Evolutionary conservation across 1,284 basidiomycete species (phyloP).

Genomic region (Cryptococcus neoformans): DNA sequence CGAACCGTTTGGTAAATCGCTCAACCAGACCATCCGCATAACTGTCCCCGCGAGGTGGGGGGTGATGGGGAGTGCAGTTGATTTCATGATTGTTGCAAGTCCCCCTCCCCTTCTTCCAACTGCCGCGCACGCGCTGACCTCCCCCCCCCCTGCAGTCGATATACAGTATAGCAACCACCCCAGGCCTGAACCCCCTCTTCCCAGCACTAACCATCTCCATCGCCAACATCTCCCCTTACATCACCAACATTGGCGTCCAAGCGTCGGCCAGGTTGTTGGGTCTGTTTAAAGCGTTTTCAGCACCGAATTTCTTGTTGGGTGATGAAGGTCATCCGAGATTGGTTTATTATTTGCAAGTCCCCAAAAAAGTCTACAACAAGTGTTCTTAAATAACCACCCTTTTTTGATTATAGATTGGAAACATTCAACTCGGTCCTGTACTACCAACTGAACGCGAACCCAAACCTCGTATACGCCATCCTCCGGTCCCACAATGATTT

Average conservation of each 20-base stretch:
- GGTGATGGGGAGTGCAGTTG: conserved; percentile 68
- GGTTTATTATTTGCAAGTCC: conserved; percentile 77
- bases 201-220: conserved; percentile 87
- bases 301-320: conserved; percentile 80
- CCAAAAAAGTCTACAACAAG: background rate
- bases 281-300: conserved; percentile 84
- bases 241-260: conserved; percentile 74
- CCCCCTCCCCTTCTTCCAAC: background rate
- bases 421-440: conserved; percentile 80
- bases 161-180: conserved; percentile 85
- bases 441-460: conserved; percentile 66
- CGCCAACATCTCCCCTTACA: conserved; percentile 81
- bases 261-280: conserved; percentile 80
- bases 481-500: conserved; percentile 76
- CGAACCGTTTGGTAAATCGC: conserved; percentile 64
- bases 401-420: conserved; percentile 56
- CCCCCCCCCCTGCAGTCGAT: conserved; percentile 58
- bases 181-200: conserved; percentile 80
- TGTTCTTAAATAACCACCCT: conserved; percentile 3
- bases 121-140: too few species aligned
- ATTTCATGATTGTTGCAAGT: conserved; percentile 81
- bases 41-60: conserved; percentile 71
- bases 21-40: conserved; percentile 57
- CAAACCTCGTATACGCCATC: conserved; percentile 82
- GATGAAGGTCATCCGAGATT: conserved; percentile 92